Base-by-base conservation (phyloP, 129 eudicot genomes). In the Gnaphalium uliginosum region DNA sequence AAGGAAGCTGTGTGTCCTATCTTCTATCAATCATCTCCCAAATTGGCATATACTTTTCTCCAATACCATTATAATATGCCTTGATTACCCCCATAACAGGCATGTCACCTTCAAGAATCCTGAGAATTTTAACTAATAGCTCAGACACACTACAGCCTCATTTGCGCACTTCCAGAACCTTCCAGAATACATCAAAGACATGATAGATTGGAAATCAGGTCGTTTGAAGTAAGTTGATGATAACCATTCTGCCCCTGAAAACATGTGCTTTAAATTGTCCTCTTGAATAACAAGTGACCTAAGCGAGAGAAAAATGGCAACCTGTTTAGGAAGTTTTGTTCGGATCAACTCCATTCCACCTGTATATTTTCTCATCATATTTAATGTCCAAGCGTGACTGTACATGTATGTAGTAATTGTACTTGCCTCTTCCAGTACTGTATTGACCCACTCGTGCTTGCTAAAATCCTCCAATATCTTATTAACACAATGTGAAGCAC, bases 41-140 rank as follows among this genome's bases (percentile, higher is more conserved):
- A 2, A 84, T 41, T 22, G 88, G 88, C 68, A 68, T 68, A 63
- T 76, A 84, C 63, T 74, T 81, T 22, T 81, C 85, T 19, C 50
- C 75, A 73, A 72, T 56, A 30, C 62, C 79, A 24, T 76, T 77
- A 69, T 84, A 81, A 68, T 76, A 81, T 43, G 64, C 73, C 76
- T 84, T 84, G 5, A 84, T 84, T 11, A 4, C 78, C 8, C 85
- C 88, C 78, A 84, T 81, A 37, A 83, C 88, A 72, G 88, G 83
- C 85, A 84, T 77, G 75, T 84, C 88, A 35, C 88, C 85, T 43
- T 84, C 85, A 22, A 84, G 79, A 27, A 77, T 77, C 75, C 88
- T 80, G 6, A 84, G 76, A 23, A 84, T 72, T 77, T 84, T 84
- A 37, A 84, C 35, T 19, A 84, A 65, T 17, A 80, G 85, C 72